Evolutionary conservation across 257 asterid species (phyloP).

Genomic region (Galeopsis tetrahit): DNA sequence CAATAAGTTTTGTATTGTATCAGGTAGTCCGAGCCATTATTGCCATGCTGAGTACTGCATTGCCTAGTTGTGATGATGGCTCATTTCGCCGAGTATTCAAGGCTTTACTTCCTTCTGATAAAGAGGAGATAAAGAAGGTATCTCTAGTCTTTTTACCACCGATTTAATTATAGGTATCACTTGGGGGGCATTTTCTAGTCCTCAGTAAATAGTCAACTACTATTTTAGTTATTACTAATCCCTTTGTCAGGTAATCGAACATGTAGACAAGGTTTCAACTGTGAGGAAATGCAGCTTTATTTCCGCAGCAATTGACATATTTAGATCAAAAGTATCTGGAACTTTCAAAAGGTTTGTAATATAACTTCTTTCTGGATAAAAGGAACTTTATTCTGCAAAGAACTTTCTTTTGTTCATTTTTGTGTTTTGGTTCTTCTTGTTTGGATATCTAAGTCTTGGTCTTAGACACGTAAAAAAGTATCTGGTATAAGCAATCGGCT

Average conservation of each 20-base stretch:
- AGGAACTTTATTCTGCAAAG: too few species aligned
- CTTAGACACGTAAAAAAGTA: slow-evolving; percentile 21
- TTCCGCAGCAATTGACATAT: slow-evolving; percentile 88
- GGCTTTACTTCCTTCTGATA: slow-evolving; percentile 83
- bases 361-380: slow-evolving; percentile 9
- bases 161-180: slow-evolving; percentile 19
- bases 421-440: slow-evolving; percentile 16
- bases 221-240: slow-evolving; percentile 35
- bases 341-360: slow-evolving; percentile 77
- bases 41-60: slow-evolving; percentile 79
- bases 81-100: slow-evolving; percentile 78
- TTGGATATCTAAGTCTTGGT: slow-evolving; percentile 27
- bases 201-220: slow-evolving; percentile 16
- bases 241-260: slow-evolving; percentile 74
- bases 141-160: slow-evolving; percentile 26
- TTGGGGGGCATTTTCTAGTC: slow-evolving; percentile 29
- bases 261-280: slow-evolving; percentile 80
- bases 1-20: slow-evolving; percentile 37
- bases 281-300: slow-evolving; percentile 88
- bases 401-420: background rate
- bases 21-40: slow-evolving; percentile 87
- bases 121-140: slow-evolving; percentile 91
- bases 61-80: slow-evolving; percentile 87
- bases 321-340: slow-evolving; percentile 90
- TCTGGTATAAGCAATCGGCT: background rate